A percentile compares a stretch with the other conserved stretches of the same genome.
phyloP scores from a whole-genome alignment of 208 protist genomes.

The Leishmania amazonensis region DNA sequence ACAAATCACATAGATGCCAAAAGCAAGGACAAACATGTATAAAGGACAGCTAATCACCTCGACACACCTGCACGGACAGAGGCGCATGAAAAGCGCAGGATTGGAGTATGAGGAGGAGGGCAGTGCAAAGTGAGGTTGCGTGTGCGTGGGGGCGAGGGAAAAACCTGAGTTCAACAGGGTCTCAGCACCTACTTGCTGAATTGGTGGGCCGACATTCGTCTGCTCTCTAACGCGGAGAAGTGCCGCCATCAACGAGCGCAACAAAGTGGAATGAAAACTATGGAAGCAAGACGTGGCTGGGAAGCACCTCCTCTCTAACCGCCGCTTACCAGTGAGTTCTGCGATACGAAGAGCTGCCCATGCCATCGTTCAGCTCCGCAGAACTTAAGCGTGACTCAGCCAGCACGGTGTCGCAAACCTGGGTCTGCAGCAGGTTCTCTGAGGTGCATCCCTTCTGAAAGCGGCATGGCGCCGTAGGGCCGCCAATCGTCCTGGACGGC shows the following conservation, averaged over 20 bases:
- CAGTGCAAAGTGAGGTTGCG: background rate
- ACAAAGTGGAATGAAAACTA: background rate
- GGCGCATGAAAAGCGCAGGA: background rate
- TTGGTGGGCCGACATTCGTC: background rate
- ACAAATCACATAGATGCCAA: background rate
- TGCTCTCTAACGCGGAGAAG: background rate
- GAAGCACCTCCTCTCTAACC: no score
- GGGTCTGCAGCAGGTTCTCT: slow-evolving; percentile 32
- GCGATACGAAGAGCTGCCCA: slow-evolving; percentile 61
- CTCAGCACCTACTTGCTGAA: background rate
- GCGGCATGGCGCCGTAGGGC: slow-evolving; percentile 53
- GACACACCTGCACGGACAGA: background rate
- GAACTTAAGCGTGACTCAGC: slow-evolving; percentile 60
- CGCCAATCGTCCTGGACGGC: slow-evolving; percentile 64
- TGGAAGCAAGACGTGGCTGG: background rate
- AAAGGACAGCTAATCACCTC: background rate
- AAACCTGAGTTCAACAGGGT: background rate
- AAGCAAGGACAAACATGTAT: background rate
- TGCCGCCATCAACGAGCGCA: background rate
- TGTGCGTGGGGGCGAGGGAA: background rate
- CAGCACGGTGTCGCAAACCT: slow-evolving; percentile 44
- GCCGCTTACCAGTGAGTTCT: slow-evolving; percentile 56
- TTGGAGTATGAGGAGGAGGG: background rate
- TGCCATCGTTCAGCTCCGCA: slow-evolving; percentile 71
- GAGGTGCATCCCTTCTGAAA: slow-evolving; percentile 57